Conservation (phyloP, 495 filamentous ascomycete species). For the Aspergillus sclerotiicarbonarius region DNA sequence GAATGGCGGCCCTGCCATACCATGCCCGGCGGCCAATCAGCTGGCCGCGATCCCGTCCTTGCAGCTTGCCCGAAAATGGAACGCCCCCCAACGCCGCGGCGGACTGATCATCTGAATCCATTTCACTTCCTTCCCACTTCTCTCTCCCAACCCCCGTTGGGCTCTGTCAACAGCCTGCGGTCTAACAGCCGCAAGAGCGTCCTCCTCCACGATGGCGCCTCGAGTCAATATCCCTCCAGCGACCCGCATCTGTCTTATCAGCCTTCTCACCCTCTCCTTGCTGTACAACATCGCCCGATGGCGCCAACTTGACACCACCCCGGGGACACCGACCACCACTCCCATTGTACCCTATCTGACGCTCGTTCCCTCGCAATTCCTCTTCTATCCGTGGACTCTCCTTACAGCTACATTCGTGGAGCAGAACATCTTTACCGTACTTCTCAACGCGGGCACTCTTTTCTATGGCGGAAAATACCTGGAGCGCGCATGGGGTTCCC, state of each 20-base stretch:
- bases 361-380: conserved; percentile 75
- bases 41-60: conserved; percentile 7
- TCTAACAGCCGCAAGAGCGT: conserved; percentile 32
- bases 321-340: conserved; percentile 36
- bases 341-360: conserved; percentile 81
- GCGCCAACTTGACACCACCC: conserved; percentile 63
- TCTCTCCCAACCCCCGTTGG: conserved; percentile 13
- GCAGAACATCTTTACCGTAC: conserved; percentile 85
- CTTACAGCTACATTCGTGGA: conserved; percentile 85
- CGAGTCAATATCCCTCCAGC: conserved; percentile 91
- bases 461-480: conserved; percentile 95
- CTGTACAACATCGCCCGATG: conserved; percentile 67
- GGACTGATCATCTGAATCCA: conserved; percentile 5
- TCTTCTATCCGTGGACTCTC: conserved; percentile 92
- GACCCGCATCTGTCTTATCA: conserved; percentile 75
- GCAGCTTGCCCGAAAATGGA: conserved; percentile 6
- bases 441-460: conserved; percentile 74
- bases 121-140: conserved; percentile 7
- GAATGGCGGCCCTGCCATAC: not conserved
- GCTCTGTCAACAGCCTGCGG: conserved; percentile 27
- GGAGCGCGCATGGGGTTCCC: conserved; percentile 93
- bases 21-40: conserved; percentile 12
- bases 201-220: conserved; percentile 59
- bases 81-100: not conserved
- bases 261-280: conserved; percentile 71